Evolutionary conservation across 2,329 filamentous ascomycete species (phyloP), one percentile per base, ranked within the genome.

Genomic region (Alternaria atra): DNA sequence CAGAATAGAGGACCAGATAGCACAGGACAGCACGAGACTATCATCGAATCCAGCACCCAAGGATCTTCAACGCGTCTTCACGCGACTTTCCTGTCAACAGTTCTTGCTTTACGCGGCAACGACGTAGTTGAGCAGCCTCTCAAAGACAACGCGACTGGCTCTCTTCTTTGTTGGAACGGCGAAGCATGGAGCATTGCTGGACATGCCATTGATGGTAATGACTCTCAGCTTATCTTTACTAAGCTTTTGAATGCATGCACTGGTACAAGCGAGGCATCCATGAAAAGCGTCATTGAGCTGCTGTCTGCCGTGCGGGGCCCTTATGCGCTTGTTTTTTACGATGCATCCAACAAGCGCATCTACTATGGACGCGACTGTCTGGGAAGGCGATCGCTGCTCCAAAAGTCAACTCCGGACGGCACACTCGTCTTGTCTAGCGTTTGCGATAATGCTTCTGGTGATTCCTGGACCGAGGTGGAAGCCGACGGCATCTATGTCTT

Each of bases 151-250:
- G 64, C 69, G 0, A 85, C 84, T 0, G 84, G 84, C 4, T 92
- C 90, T 1, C 82, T 92, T 1, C 84, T 99, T 2, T 97, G 94
- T 84, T 99, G 95, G 95, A 99, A 99, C 74, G 95, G 95, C 43
- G 95, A 99, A 77, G 94, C 93, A 1, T 99, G 95, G 95, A 90
- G 86, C 58, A 84, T 97, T 51, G 80, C 79, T 8, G 84, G 84
- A 34, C 70, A 84, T 9, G 71, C 77, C 1, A 82, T 97, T n/a
- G 60, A 73, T 40, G 91, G 89, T 58, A 97, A 97, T 74, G 95
- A 99, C 79, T 91, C 91, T 3, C 85, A 90, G 70, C 80, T 82
- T 6, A 82, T 98, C 17, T 89, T 94, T 72, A 73, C 83, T 34
- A 73, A 86, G 37, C 82, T 97, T 48, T 72, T 84, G 5, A 52